Conservation (phyloP, 257 asterid species). For the Leptodermis oblonga region DNA sequence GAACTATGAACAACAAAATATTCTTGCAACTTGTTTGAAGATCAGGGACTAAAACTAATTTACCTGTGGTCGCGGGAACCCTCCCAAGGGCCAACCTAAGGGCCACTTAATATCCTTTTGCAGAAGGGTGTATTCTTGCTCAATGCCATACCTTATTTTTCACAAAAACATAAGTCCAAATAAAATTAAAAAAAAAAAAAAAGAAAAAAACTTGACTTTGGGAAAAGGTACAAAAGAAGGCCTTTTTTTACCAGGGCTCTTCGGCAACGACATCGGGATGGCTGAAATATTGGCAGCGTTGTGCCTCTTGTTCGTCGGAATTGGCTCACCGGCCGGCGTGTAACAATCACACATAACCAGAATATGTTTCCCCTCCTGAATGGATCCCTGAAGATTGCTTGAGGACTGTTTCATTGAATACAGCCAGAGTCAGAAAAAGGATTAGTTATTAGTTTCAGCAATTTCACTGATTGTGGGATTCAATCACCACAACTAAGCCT, state of each 20-base stretch:
- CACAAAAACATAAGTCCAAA: not conserved
- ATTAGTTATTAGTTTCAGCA: too few relatives aligned
- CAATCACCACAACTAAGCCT: too few relatives aligned
- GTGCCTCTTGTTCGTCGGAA: slow-evolving; percentile 78
- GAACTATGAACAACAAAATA: not conserved
- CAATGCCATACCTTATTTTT: slow-evolving; percentile 76
- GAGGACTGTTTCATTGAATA: too few relatives aligned
- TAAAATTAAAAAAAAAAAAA: not conserved
- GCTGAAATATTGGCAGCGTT: slow-evolving; percentile 69
- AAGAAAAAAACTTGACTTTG: not conserved
- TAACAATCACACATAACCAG: slow-evolving; percentile 90
- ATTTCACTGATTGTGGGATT: too few relatives aligned
- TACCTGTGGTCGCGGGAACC: slow-evolving; percentile 97
- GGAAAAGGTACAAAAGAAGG: not conserved
- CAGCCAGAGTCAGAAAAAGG: too few relatives aligned
- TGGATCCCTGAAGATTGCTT: slow-evolving; percentile 88
- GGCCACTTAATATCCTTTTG: slow-evolving; percentile 84
- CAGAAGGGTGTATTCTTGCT: slow-evolving; percentile 90
- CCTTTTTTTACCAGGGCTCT: slow-evolving; percentile 58
- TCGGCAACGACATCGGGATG: slow-evolving; percentile 65
- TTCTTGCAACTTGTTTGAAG: not conserved
- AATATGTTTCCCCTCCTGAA: slow-evolving; percentile 81
- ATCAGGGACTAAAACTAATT: not conserved
- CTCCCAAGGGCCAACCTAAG: slow-evolving; percentile 89
- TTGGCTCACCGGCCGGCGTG: slow-evolving; percentile 90